A percentile compares a stretch with the other conserved stretches of the same genome.
Evolutionary conservation across 2,329 filamentous ascomycete genomes (phyloP).

Genomic region (Fusarium sp.): DNA sequence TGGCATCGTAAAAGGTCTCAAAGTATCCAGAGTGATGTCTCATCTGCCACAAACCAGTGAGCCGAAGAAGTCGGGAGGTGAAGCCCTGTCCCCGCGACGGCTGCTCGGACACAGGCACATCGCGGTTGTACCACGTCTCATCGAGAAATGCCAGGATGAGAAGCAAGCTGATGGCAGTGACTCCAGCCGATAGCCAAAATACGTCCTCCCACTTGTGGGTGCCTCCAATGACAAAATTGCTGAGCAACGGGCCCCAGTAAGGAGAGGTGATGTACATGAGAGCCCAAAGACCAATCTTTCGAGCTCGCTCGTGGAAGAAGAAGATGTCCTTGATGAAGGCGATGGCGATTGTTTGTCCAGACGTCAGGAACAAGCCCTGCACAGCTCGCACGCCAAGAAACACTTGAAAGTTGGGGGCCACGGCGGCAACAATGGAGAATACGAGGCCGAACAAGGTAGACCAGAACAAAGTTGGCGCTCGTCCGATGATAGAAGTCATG

Average conservation of each 20-base stretch:
- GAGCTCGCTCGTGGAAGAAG: slow-evolving; percentile 65
- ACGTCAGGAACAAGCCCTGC: slow-evolving; percentile 57
- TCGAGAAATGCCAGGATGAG: slow-evolving; percentile 54
- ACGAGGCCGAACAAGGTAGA: slow-evolving; percentile 27
- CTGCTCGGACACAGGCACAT: slow-evolving; percentile 49
- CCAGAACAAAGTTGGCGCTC: slow-evolving; percentile 35
- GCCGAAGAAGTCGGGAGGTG: slow-evolving; percentile 37
- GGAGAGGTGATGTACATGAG: slow-evolving; percentile 53
- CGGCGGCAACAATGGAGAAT: slow-evolving; percentile 22
- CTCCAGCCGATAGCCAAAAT: slow-evolving; percentile 58
- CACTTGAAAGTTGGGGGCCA: slow-evolving; percentile 14
- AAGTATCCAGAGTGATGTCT: slow-evolving; percentile 30
- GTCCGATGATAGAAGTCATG: slow-evolving; percentile 31
- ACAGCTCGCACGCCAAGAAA: slow-evolving; percentile 28
- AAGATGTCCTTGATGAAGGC: slow-evolving; percentile 67
- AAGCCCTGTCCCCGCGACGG: slow-evolving; percentile 46
- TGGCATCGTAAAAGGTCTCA: slow-evolving; percentile 9
- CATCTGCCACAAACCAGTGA: slow-evolving; percentile 29
- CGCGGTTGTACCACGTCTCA: slow-evolving; percentile 61
- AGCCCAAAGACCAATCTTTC: slow-evolving; percentile 61
- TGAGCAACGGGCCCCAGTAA: slow-evolving; percentile 56
- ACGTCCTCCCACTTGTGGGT: slow-evolving; percentile 56
- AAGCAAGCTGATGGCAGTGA: slow-evolving; percentile 50
- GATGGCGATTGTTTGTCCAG: slow-evolving; percentile 56
- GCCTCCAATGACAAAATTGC: slow-evolving; percentile 58